Percentiles rank a stretch among this genome's conserved stretches.
These are phyloP conservation scores for Lasiodiplodia gonubiensis DNA, from an alignment of 2,329 filamentous ascomycete species.

Conservation along the genomic window DNA sequence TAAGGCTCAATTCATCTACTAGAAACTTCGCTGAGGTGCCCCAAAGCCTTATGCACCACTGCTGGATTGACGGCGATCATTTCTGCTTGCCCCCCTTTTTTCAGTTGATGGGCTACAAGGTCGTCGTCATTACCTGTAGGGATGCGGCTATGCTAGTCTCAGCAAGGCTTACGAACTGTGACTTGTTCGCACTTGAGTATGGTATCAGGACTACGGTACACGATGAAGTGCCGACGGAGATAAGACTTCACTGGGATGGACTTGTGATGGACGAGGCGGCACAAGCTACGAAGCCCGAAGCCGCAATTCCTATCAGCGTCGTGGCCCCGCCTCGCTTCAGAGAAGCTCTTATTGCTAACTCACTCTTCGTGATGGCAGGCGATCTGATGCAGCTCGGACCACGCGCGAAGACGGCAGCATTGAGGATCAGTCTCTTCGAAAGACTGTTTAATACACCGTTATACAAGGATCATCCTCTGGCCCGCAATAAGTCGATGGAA, in stretches of 20 bases:
- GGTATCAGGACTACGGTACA: slow-evolving; percentile 41
- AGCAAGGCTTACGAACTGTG: slow-evolving; percentile 51
- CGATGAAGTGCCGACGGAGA: slow-evolving; percentile 33
- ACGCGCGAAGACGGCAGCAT: slow-evolving; percentile 43
- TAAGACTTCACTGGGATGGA: slow-evolving; percentile 50
- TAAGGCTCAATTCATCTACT: slow-evolving; percentile 51
- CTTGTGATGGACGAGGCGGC: slow-evolving; percentile 55
- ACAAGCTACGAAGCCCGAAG: slow-evolving; percentile 52
- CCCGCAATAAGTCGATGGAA: slow-evolving; percentile 40
- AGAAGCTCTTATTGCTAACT: slow-evolving; percentile 35
- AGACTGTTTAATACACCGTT: slow-evolving; percentile 47
- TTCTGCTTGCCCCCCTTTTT: slow-evolving; percentile 50
- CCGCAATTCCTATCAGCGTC: slow-evolving; percentile 49
- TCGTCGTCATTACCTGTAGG: slow-evolving; percentile 52
- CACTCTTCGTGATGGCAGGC: slow-evolving; percentile 54
- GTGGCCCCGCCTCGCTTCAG: slow-evolving; percentile 43
- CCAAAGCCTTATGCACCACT: slow-evolving; percentile 46
- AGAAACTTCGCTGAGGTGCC: slow-evolving; percentile 52
- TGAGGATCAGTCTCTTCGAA: slow-evolving; percentile 50
- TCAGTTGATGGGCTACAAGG: slow-evolving; percentile 47
- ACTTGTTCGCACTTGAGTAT: slow-evolving; percentile 47
- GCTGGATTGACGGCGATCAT: slow-evolving; percentile 47
- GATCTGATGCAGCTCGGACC: slow-evolving; percentile 54
- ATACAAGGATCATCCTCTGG: slow-evolving; percentile 50
- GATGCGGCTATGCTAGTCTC: slow-evolving; percentile 51